phyloP scores from a whole-genome alignment of 768 basidiomycete genomes.

The Tremella fuciformis region DNA sequence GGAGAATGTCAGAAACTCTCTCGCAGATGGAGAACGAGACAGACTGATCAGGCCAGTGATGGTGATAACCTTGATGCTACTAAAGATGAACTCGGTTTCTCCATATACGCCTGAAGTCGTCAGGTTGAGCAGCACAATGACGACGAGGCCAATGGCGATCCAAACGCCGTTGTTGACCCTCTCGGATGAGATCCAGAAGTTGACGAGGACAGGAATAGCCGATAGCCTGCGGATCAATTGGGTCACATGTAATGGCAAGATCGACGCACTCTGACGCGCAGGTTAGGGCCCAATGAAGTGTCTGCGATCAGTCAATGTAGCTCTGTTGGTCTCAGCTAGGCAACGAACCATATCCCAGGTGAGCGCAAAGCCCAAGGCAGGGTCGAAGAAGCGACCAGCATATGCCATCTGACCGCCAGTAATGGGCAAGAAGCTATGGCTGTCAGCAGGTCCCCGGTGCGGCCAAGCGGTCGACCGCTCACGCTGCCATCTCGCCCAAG shows the following conservation, averaged over 20 bases:
- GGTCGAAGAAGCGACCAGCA: conserved; percentile 58
- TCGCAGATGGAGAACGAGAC: no score
- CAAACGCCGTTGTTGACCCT: conserved; percentile 1
- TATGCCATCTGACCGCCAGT: conserved; percentile 46
- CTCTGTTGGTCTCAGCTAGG: no score
- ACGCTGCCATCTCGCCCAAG: conserved; percentile 41
- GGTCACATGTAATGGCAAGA: conserved; percentile 46
- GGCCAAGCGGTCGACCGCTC: no score
- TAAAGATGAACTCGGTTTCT: conserved; percentile 69
- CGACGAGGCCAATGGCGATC: conserved; percentile 2
- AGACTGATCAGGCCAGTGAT: conserved; percentile 41
- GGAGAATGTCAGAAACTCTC: no score
- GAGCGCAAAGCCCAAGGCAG: conserved; percentile 55
- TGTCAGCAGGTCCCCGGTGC: no score
- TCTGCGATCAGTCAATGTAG: conserved; percentile 44
- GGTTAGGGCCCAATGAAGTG: conserved; percentile 50
- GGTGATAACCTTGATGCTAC: conserved; percentile 48
- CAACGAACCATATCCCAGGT: conserved; percentile 27
- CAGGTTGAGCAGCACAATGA: conserved; percentile 17
- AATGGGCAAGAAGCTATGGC: conserved; percentile 35
- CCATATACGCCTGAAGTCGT: conserved; percentile 54
- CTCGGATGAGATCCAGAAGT: no score
- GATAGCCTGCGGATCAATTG: conserved; percentile 13
- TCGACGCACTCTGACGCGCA: conserved; percentile 63
- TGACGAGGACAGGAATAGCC: background rate